These are phyloP conservation scores for Filobasidium uniguttulatum DNA, from an alignment of 1,284 basidiomycete genomes.

Conservation along the genomic window DNA sequence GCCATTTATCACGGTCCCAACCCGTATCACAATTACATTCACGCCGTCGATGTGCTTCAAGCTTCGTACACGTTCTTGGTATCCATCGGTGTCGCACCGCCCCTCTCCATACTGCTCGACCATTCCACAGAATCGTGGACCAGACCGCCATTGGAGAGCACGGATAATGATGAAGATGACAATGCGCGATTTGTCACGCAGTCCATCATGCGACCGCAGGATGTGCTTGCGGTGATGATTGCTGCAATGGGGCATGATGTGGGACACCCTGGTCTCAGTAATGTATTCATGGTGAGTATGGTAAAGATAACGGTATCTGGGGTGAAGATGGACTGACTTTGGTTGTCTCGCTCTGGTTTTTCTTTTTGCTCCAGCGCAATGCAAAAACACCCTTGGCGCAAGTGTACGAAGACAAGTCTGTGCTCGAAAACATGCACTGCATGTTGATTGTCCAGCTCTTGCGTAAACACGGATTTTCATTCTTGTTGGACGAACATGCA, in stretches of 20 bases:
- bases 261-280: constrained; percentile 82
- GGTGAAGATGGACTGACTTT: not conserved
- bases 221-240: constrained; percentile 68
- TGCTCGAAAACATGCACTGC: constrained; percentile 85
- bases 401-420: constrained; percentile 75
- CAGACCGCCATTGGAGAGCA: constrained; percentile 11
- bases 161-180: constrained; percentile 16
- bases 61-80: constrained; percentile 73
- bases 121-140: constrained; percentile 20
- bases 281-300: constrained; percentile 75
- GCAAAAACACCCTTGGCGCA: constrained; percentile 72
- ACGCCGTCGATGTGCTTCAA: constrained; percentile 86
- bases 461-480: constrained; percentile 57
- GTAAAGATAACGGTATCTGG: not conserved
- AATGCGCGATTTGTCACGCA: constrained; percentile 29
- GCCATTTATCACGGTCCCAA: constrained; percentile 76
- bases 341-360: not conserved
- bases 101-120: constrained; percentile 39
- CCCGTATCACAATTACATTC: constrained; percentile 90
- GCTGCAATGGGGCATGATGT: constrained; percentile 92
- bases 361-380: constrained; percentile 53
- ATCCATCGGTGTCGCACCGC: constrained; percentile 62
- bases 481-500: constrained; percentile 33
- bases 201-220: constrained; percentile 48
- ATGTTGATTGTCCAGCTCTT: constrained; percentile 68